Evolutionary conservation across 495 filamentous ascomycete species (phyloP).

Genomic region (Penicillium riverlandense): DNA sequence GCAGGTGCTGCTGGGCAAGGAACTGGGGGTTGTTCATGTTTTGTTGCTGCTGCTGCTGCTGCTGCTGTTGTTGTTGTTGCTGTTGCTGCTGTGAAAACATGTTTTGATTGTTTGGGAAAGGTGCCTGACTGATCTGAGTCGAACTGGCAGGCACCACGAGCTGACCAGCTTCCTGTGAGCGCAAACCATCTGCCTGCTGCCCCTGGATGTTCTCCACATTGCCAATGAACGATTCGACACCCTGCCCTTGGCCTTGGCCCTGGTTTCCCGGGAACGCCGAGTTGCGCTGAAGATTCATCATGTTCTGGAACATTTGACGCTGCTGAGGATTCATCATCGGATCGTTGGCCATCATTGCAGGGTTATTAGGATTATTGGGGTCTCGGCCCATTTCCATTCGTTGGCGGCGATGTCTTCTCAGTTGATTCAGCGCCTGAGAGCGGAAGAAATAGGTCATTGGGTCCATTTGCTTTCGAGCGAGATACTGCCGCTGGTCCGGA

Average conservation of each 20-base stretch:
- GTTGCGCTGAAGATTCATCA: constrained; percentile 40
- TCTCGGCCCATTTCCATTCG: constrained; percentile 27
- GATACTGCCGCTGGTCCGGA: constrained; percentile 35
- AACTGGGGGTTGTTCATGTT: constrained; percentile 35
- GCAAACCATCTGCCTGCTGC: constrained; percentile 55
- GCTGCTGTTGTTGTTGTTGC: constrained; percentile 19
- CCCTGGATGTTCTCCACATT: constrained; percentile 50
- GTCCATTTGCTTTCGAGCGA: constrained; percentile 33
- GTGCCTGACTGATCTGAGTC: constrained; percentile 38
- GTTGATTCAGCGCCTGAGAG: constrained; percentile 35
- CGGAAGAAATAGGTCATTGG: constrained; percentile 45
- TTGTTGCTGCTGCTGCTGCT: constrained; percentile 24
- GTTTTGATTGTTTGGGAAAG: constrained; percentile 28
- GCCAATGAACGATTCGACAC: constrained; percentile 43
- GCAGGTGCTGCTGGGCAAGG: constrained; percentile 35
- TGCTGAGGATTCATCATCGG: constrained; percentile 35
- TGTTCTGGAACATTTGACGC: constrained; percentile 34
- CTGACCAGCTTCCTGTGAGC: constrained; percentile 58
- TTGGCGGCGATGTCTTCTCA: constrained; percentile 26
- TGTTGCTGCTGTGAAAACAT: constrained; percentile 17
- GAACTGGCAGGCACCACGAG: constrained; percentile 60
- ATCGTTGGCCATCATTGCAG: constrained; percentile 25
- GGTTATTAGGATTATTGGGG: constrained; percentile 23
- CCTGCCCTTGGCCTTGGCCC: constrained; percentile 31
- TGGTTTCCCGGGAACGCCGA: constrained; percentile 25